Evolutionary conservation across 129 eudicot genomes (phyloP), one percentile per base, ranked within the genome.

Genomic region (Mikania micrantha): DNA sequence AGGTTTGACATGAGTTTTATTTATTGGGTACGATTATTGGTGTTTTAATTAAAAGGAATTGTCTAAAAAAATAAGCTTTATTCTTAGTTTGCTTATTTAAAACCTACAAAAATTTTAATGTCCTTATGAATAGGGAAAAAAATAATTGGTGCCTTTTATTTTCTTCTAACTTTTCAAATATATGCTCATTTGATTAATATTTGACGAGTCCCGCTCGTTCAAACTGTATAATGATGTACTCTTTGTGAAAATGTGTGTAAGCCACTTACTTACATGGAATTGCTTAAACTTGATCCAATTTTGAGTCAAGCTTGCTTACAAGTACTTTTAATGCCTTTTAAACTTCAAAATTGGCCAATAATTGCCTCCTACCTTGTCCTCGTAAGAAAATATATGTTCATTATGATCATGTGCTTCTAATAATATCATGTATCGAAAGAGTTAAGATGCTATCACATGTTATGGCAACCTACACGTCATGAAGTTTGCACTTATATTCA

Each of bases 351-450:
- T 73, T 31, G 40, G 39, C 27, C 17, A 20, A 8, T 34, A 32
- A n/a, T 47, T 72, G 69, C 77, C 21, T 34, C 28, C 48, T 31
- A 17, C 60, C 40, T 25, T 40, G 64, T 64, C 64, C 3, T 11
- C 24, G 24, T 32, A 8, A 64, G 5, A 74, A 54, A 49, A 5
- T 1, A 60, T 32, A 41, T 6, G 11, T 53, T 65, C 13, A 66
- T 31, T 64, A 74, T 19, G 8, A 34, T 20, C 72, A 74, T 74
- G 78, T 54, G 78, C 71, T 63, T 15, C 65, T 65, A 28, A n/a
- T n/a, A 38, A 52, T 61, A 17, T 53, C 49, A 35, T 34, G 40
- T 47, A n/a, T 61, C 59, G 32, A 9, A 54, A 60, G 48, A 32
- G 39, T 63, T 38, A 9, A 52, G 25, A 50, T 35, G 12, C 25